Evolutionary conservation across 768 basidiomycete species (phyloP), one percentile per base, ranked within the genome.

Genomic region (Mycena pura): DNA sequence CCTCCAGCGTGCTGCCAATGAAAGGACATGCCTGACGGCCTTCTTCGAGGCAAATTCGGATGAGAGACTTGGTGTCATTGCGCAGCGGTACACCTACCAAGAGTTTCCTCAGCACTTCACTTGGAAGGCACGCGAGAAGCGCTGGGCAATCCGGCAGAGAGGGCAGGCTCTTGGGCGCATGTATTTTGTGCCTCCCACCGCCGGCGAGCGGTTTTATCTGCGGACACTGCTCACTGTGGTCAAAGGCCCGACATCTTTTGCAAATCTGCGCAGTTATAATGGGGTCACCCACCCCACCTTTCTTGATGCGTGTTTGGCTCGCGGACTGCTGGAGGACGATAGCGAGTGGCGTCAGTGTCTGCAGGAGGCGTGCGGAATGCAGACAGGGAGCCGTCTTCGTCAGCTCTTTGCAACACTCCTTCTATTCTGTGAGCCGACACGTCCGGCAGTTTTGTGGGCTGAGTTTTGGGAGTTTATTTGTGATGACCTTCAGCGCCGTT

Each of bases 141-240:
- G 25, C 6, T 83, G 82, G 81, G 62, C 24, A 1, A 0, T 64
- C 3, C 70, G 76, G 1, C 22, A 74, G 45, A 49, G 52, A 17
- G 68, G 65, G 0, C 74, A 72, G 71, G 76, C 80, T 1, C 62
- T 83, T 49, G 82, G 82, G 0, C 65, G 77, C 0, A 79, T 83
- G 72, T 78, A 76, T 55, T 78, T 72, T 67, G 70, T 75, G 3
- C 44, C 65, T 27, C 75, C 76, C 11, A 59, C 60, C n/a, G 48
- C 29, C 7, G 63, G 63, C 2, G 72, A 78, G 22, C 41, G 68
- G 3, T 77, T 74, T 55, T 77, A 78, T 53, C 70, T 78, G 0
- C 63, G 76, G 0, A 62, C 66, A 1, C 73, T 78, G 1, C 71
- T 78, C 3, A 69, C 75, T 9, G 63, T 74, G 15, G 73, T 76